Percentiles rank a stretch among this genome's conserved stretches.
Evolutionary conservation across 2,329 filamentous ascomycete species (phyloP).

Genomic region (Fusarium staphyleae): DNA sequence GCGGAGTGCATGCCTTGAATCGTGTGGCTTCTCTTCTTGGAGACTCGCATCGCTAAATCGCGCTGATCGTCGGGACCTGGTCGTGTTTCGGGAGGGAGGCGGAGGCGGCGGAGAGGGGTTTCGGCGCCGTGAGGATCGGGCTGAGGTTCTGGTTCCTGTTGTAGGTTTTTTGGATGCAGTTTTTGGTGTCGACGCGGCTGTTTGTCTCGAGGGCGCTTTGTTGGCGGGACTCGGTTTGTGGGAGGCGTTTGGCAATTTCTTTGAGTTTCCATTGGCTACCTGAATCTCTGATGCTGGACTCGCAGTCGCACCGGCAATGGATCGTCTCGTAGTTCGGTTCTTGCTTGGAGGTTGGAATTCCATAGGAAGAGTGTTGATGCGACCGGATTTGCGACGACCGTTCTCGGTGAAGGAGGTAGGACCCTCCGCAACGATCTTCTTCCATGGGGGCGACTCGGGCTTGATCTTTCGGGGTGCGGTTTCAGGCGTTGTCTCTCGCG

Average conservation of each 20-base stretch:
- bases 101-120: slow-evolving; percentile 51
- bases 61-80: slow-evolving; percentile 53
- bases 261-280: slow-evolving; percentile 37
- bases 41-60: slow-evolving; percentile 46
- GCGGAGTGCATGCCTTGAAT: slow-evolving; percentile 19
- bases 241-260: slow-evolving; percentile 38
- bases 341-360: slow-evolving; percentile 59
- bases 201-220: slow-evolving; percentile 37
- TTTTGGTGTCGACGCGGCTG: slow-evolving; percentile 42
- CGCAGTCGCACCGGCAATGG: slow-evolving; percentile 44
- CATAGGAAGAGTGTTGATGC: slow-evolving; percentile 64
- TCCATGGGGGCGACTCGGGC: slow-evolving; percentile 88
- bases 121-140: slow-evolving; percentile 49
- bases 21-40: slow-evolving; percentile 19
- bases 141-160: slow-evolving; percentile 41
- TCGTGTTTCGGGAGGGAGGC: slow-evolving; percentile 50
- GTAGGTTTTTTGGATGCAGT: slow-evolving; percentile 41
- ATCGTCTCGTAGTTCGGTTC: slow-evolving; percentile 60
- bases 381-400: slow-evolving; percentile 72
- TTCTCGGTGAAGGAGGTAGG: slow-evolving; percentile 83
- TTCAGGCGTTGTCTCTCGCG: slow-evolving; percentile 56
- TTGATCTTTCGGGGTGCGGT: slow-evolving; percentile 50
- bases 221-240: slow-evolving; percentile 39
- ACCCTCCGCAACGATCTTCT: slow-evolving; percentile 81
- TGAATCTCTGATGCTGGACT: slow-evolving; percentile 42